Evolutionary conservation across 169 alveolate genomes (phyloP).

Genomic region (Plasmodium ovale): DNA sequence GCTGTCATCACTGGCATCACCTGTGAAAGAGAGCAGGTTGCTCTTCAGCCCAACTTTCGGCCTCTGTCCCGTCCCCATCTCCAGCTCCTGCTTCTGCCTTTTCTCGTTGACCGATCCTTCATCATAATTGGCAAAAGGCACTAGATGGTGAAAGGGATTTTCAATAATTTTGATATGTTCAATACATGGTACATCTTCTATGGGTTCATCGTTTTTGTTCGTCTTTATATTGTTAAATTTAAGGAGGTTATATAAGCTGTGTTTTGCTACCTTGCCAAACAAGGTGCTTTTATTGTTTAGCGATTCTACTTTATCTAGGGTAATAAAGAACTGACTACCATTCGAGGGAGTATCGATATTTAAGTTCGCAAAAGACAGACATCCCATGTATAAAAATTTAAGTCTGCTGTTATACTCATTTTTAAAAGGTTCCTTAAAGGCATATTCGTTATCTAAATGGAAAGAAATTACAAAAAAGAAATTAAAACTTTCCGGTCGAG

Average conservation of each 20-base stretch:
- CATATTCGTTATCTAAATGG: slow-evolving; percentile 91
- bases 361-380: slow-evolving; percentile 37
- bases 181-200: slow-evolving; percentile 56
- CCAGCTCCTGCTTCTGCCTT: not conserved
- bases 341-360: slow-evolving; percentile 79
- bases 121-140: slow-evolving; percentile 66
- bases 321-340: slow-evolving; percentile 92
- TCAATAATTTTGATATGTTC: slow-evolving; percentile 76
- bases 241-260: slow-evolving; percentile 81
- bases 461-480: not conserved
- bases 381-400: slow-evolving; percentile 86
- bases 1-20: not conserved
- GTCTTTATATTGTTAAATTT: slow-evolving; percentile 80
- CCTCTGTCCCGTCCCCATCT: not conserved
- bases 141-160: slow-evolving; percentile 84
- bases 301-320: slow-evolving; percentile 91
- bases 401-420: slow-evolving; percentile 94
- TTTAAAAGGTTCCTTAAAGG: slow-evolving; percentile 94
- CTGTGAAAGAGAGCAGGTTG: slow-evolving; percentile 79
- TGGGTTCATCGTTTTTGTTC: slow-evolving; percentile 80
- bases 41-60: slow-evolving; percentile 27
- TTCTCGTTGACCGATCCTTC: slow-evolving; percentile 19
- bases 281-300: slow-evolving; percentile 92
- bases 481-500: no score
- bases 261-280: slow-evolving; percentile 93